Percentiles rank a stretch among this genome's conserved stretches.
Evolutionary conservation across 2,329 filamentous ascomycete species (phyloP).

Genomic region (Talaromyces verruculosus): DNA sequence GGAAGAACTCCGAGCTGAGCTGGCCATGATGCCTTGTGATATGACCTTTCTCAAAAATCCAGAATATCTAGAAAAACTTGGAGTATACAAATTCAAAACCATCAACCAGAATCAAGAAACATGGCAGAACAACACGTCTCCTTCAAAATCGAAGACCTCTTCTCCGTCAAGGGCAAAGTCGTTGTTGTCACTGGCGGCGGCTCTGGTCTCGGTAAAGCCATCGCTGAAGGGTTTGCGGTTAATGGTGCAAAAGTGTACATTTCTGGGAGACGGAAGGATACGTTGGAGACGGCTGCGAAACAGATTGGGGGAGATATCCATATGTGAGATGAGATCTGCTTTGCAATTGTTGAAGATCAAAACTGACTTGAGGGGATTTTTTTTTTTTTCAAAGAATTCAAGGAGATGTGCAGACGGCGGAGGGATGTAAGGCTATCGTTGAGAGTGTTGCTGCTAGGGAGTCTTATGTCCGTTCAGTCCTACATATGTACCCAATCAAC

Average conservation of each 20-base stretch:
- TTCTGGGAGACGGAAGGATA: constrained; percentile 49
- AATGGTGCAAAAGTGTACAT: constrained; percentile 58
- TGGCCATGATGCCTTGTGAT: background rate
- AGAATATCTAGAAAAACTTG: no score
- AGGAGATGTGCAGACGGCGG: constrained; percentile 30
- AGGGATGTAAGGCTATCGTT: constrained; percentile 28
- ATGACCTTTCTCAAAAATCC: background rate
- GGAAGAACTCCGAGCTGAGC: background rate
- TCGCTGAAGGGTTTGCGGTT: constrained; percentile 38
- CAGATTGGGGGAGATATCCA: constrained; percentile 18
- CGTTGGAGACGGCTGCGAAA: constrained; percentile 33
- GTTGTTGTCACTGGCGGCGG: constrained; percentile 23
- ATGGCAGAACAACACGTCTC: constrained; percentile 19
- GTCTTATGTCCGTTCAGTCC: constrained; percentile 21
- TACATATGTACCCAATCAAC: background rate
- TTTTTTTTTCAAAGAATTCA: constrained; percentile 23
- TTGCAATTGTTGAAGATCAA: no score
- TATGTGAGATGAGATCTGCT: background rate
- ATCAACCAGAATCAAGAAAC: background rate
- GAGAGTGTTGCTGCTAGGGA: constrained; percentile 27
- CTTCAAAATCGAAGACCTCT: constrained; percentile 19
- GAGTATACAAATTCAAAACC: no score
- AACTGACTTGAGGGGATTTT: background rate
- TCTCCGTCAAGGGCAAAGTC: constrained; percentile 20
- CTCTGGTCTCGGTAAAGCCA: constrained; percentile 23